Evolutionary conservation across 129 eudicot species (phyloP), one percentile per base, ranked within the genome.

Genomic region (Solidago caesia): DNA sequence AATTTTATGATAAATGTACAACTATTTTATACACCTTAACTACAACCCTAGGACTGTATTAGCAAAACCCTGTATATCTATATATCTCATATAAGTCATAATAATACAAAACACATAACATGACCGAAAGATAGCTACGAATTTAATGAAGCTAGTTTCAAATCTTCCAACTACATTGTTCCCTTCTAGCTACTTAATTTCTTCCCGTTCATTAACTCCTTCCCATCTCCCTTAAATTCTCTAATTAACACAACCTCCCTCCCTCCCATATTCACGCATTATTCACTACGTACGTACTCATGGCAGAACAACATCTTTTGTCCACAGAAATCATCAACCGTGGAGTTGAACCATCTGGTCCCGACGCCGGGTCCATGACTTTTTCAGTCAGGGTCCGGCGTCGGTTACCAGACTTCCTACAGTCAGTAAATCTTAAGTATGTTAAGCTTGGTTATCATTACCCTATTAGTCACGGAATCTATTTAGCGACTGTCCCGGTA

Each of bases 401-500:
- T 43, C 65, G 92, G 58, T 55, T 86, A 65, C 91, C 96, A 7
- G 89, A 86, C 55, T 79, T 76, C 58, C 59, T 78, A 62, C 76
- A 74, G 73, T 92, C 97, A 0, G 96, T 92, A 48, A 92, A 92
- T 44, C 72, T 92, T 1, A 92, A 92, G 84, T 92, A 92, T 10
- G 97, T 92, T 48, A 92, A 77, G 67, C 71, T 92, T 48, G 97
- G 97, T 13, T 92, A 92, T 71, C 97, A 87, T 75, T 92, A 92
- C 70, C 68, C 89, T n/a, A 85, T 84, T 11, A 92, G 80, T 33
- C 90, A 89, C 43, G 94, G 85, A 41, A 60, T 92, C 8, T 92
- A 87, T 65, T 41, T 92, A 59, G 96, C 93, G 7, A 77, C 82
- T 2, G 67, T 87, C 6, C 96, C 96, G 6, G 72, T 82, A 13